These are phyloP conservation scores for Flaveria ramosissima DNA, from an alignment of 129 eudicot species.

Conservation along the genomic window DNA sequence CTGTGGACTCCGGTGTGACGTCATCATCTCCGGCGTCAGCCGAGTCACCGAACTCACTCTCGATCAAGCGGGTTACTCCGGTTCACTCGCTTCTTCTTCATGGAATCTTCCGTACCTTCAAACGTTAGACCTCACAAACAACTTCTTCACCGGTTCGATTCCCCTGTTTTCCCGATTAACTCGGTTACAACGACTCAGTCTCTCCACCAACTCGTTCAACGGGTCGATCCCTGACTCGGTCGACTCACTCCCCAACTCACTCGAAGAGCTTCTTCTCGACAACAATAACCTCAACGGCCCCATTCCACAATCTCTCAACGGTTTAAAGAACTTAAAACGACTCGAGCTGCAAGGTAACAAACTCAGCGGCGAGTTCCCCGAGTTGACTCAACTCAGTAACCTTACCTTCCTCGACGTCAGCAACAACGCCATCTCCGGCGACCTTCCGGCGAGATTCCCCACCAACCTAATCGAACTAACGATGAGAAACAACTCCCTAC, in stretches of 20 bases:
- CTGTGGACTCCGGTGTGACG: conserved; percentile 81
- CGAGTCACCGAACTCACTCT: conserved; percentile 82
- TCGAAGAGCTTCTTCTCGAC: conserved; percentile 66
- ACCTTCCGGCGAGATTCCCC: conserved; percentile 47
- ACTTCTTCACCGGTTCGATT: conserved; percentile 67
- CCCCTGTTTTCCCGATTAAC: conserved; percentile 61
- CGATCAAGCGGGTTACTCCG: conserved; percentile 83
- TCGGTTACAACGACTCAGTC: conserved; percentile 53
- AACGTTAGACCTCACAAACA: conserved; percentile 61
- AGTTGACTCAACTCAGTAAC: conserved; percentile 52
- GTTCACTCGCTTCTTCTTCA: conserved; percentile 44
- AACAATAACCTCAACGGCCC: conserved; percentile 53
- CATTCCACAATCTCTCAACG: conserved; percentile 52
- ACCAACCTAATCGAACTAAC: conserved; percentile 47
- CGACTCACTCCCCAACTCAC: conserved; percentile 46
- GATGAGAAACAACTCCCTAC: conserved; percentile 55
- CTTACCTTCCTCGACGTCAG: conserved; percentile 63
- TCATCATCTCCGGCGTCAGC: conserved; percentile 20
- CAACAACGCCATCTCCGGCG: conserved; percentile 61
- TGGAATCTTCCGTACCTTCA: conserved; percentile 69
- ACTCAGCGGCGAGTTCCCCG: conserved; percentile 70
- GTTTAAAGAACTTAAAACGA: conserved; percentile 49
- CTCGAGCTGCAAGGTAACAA: conserved; percentile 75
- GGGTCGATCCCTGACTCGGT: conserved; percentile 67
- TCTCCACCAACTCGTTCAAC: conserved; percentile 63